A percentile compares a stretch with the other conserved stretches of the same genome.
phyloP scores from a whole-genome alignment of 139 green algal genomes.

The Micractinium conductrix region DNA sequence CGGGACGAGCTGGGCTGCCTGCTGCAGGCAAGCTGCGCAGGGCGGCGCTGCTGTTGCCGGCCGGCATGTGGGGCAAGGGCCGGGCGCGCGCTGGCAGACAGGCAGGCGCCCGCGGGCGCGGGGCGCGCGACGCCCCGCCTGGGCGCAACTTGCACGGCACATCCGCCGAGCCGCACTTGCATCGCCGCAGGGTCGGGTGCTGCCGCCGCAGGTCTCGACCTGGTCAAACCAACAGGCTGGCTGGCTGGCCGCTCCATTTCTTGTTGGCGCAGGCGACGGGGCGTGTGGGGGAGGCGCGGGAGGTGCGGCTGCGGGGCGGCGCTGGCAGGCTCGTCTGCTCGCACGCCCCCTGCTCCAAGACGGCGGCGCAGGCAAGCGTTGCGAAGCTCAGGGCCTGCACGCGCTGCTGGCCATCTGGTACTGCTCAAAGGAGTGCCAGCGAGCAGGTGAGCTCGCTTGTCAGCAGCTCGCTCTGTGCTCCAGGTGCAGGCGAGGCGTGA shows the following conservation, averaged over 20 bases:
- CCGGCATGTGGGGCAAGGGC: too few species aligned
- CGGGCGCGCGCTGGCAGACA: too few species aligned
- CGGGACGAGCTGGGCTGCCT: conserved; percentile 3
- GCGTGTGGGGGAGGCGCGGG: background rate
- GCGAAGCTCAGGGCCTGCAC: background rate
- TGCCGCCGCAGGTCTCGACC: too few species aligned
- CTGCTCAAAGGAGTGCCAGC: background rate
- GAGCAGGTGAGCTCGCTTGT: too few species aligned
- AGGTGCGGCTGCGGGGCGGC: background rate
- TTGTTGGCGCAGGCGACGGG: background rate
- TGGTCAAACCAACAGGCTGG: background rate
- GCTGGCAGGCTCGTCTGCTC: background rate
- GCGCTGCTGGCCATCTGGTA: background rate
- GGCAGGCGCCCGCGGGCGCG: too few species aligned
- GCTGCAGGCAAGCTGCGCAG: background rate
- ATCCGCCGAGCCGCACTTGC: too few species aligned
- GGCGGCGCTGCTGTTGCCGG: background rate
- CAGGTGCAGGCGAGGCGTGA: too few species aligned
- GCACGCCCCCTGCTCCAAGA: conserved; percentile 8
- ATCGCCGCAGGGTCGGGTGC: too few species aligned
- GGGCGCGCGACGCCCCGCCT: too few species aligned
- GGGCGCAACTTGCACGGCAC: too few species aligned
- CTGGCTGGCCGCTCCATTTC: too few species aligned
- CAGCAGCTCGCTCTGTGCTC: too few species aligned
- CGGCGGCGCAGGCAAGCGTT: background rate